Percentiles rank a stretch among this genome's conserved stretches.
phyloP scores from a whole-genome alignment of 805 yeast genomes.

The Lachancea waltii region DNA sequence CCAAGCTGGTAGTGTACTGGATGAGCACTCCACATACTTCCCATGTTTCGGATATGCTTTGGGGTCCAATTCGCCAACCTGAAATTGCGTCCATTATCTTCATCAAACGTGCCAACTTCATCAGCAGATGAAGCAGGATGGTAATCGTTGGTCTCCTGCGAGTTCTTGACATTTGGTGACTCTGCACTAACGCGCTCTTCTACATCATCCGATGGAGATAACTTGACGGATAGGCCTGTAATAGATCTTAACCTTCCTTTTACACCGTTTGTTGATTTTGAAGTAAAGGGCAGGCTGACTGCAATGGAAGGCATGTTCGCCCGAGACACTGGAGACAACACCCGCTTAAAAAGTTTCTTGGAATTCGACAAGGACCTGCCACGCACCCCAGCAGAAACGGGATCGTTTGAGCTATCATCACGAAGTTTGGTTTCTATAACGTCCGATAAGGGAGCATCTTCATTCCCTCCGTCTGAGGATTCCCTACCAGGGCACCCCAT shows the following conservation, averaged over 20 bases:
- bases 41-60: slow-evolving; percentile 11
- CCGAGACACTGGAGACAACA: slow-evolving; percentile 3
- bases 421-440: neutral
- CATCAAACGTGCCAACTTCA: neutral
- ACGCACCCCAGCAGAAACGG: neutral
- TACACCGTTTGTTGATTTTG: neutral
- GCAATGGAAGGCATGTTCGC: neutral
- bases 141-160: neutral
- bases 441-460: neutral
- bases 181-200: neutral
- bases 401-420: neutral
- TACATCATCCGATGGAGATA: neutral
- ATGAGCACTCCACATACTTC: slow-evolving; percentile 49
- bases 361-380: neutral
- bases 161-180: neutral
- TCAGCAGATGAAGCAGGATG: too few relatives aligned
- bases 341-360: slow-evolving; percentile 3
- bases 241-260: slow-evolving; percentile 1
- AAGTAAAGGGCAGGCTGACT: neutral
- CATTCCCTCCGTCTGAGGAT: neutral
- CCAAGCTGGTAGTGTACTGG: slow-evolving; percentile 54
- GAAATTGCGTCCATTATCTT: neutral
- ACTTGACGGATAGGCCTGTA: neutral
- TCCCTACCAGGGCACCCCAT: slow-evolving; percentile 6
- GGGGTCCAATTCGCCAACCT: slow-evolving; percentile 9